Evolutionary conservation across 192 early-diverging fungal species (phyloP).

Genomic region (Backusella morwellensis): DNA sequence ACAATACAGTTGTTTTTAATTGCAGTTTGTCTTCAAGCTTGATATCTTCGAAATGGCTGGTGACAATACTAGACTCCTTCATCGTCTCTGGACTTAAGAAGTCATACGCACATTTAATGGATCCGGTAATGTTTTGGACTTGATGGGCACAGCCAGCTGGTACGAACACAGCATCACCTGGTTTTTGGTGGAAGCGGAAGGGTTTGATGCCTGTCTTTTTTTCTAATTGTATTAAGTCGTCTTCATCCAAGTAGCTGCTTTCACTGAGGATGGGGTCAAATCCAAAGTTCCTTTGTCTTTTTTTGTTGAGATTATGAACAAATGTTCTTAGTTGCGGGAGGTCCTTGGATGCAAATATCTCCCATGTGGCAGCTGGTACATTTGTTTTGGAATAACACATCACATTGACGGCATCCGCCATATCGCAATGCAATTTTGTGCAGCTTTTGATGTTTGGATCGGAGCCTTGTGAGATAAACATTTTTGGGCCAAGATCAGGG

Average conservation of each 20-base stretch:
- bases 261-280: conserved; percentile 64
- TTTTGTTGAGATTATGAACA: conserved; percentile 19
- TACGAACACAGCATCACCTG: conserved; percentile 75
- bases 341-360: conserved; percentile 51
- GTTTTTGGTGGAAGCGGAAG: conserved; percentile 63
- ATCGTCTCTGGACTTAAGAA: conserved; percentile 68
- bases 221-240: conserved; percentile 39
- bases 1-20: conserved; percentile 14
- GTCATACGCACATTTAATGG: conserved; percentile 71
- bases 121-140: conserved; percentile 64
- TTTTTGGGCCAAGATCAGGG: conserved; percentile 73
- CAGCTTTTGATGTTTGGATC: background rate
- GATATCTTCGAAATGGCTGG: conserved; percentile 48
- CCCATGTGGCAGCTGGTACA: conserved; percentile 53
- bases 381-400: conserved; percentile 30
- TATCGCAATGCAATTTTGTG: conserved; percentile 52
- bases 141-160: conserved; percentile 78
- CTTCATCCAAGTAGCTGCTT: conserved; percentile 53
- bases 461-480: conserved; percentile 67
- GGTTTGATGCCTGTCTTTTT: conserved; percentile 37
- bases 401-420: conserved; percentile 78
- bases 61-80: conserved; percentile 39
- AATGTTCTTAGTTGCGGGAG: conserved; percentile 28
- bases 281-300: conserved; percentile 21
- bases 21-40: conserved; percentile 50